Evolutionary conservation across 148 eudicot species (phyloP).

Genomic region (Rhododendron henanense): DNA sequence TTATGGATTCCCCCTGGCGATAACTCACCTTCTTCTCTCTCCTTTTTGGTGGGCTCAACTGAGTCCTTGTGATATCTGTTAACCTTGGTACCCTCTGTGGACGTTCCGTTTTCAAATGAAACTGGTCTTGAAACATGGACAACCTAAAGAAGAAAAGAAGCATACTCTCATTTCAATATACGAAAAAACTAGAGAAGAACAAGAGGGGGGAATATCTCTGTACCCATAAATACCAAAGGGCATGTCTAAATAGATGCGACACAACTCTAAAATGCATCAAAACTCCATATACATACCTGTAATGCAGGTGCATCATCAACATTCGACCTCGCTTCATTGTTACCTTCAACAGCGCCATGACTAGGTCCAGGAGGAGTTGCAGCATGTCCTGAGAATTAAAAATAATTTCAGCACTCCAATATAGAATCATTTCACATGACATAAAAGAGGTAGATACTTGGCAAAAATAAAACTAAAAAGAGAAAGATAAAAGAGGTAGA

Average conservation of each 20-base stretch:
- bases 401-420: conserved; percentile 15
- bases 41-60: conserved; percentile 46
- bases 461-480: neutral
- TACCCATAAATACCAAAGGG: neutral
- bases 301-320: conserved; percentile 29
- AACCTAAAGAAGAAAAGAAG: conserved; percentile 39
- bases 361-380: conserved; percentile 25
- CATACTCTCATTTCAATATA: neutral
- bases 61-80: conserved; percentile 33
- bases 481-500: neutral
- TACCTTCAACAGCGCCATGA: conserved; percentile 31
- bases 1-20: conserved; percentile 44
- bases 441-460: neutral
- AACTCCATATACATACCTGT: conserved; percentile 39
- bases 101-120: conserved; percentile 39
- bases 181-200: neutral
- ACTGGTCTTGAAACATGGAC: conserved; percentile 32
- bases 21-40: conserved; percentile 87
- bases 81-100: conserved; percentile 28
- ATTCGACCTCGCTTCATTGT: conserved; percentile 39
- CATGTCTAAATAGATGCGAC: neutral
- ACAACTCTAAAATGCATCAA: neutral
- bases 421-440: neutral
- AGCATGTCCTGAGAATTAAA: conserved; percentile 38
- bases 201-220: neutral